Conservation (phyloP, 2,329 filamentous ascomycete genomes). For the Aureobasidium vineae region DNA sequence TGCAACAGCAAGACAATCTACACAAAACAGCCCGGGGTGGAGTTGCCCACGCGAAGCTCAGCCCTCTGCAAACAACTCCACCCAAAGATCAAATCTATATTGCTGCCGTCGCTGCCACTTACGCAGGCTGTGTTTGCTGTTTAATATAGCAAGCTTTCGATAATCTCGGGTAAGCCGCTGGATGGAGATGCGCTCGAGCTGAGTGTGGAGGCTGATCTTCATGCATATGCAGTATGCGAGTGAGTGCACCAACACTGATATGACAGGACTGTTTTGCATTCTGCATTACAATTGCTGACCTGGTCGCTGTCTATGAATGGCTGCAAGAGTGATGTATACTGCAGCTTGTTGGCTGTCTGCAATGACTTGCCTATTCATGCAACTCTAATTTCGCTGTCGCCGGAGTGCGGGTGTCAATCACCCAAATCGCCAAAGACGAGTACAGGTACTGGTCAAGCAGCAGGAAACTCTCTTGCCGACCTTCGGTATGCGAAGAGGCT, state of each 20-base stretch:
- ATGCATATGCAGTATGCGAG: neutral
- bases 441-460: neutral
- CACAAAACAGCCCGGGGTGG: neutral
- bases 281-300: neutral
- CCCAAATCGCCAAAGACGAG: neutral
- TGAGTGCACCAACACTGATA: neutral
- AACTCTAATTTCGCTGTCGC: neutral
- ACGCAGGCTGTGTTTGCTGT: neutral
- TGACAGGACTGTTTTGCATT: neutral
- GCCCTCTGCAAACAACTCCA: neutral
- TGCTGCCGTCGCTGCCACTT: neutral
- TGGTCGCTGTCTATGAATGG: neutral
- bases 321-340: neutral
- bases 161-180: neutral
- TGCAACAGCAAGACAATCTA: neutral
- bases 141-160: slow-evolving; percentile 5
- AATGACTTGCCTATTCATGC: neutral
- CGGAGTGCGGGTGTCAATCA: neutral
- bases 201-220: neutral
- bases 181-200: neutral
- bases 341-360: neutral
- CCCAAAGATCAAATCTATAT: neutral
- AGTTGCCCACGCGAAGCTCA: neutral
- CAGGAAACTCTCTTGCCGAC: neutral
- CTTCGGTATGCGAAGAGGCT: neutral